Conservation (phyloP, 345 rosid genomes). For the Eucalyptus guilfoylei region DNA sequence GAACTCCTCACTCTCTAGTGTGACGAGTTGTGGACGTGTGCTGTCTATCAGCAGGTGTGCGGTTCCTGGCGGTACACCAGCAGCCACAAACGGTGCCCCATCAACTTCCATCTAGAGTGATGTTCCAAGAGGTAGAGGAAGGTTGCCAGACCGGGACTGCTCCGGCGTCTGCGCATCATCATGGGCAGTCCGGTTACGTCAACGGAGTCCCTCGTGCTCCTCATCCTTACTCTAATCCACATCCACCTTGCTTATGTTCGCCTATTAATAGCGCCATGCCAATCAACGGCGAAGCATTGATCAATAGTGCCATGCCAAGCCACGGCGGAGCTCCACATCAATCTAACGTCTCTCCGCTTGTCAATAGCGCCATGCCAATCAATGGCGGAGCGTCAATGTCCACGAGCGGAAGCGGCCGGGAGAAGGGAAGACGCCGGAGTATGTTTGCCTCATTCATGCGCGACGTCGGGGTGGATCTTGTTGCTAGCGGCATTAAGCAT, state of each 20-base stretch:
- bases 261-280: too few relatives aligned
- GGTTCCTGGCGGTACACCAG: conserved; percentile 18
- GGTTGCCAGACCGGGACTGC: background rate
- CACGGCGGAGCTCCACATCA: too few relatives aligned
- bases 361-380: background rate
- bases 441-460: too few relatives aligned
- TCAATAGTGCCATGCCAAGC: too few relatives aligned
- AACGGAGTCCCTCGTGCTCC: too few relatives aligned
- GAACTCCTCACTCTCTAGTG: conserved; percentile 14
- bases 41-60: conserved; percentile 12
- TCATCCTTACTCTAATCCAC: too few relatives aligned
- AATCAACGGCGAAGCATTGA: too few relatives aligned
- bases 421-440: too few relatives aligned
- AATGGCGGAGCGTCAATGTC: background rate
- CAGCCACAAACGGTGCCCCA: background rate
- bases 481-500: too few relatives aligned
- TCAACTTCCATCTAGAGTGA: conserved; percentile 27
- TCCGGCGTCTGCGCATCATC: background rate
- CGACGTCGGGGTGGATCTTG: too few relatives aligned
- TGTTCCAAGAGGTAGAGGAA: too few relatives aligned
- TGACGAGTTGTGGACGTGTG: background rate
- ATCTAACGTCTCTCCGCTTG: background rate
- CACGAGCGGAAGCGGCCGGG: background rate
- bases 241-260: too few relatives aligned
- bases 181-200: background rate